Evolutionary conservation across 352 stramenopile species (phyloP), one percentile per base, ranked within the genome.

Genomic region (Pythium myriotylum): DNA sequence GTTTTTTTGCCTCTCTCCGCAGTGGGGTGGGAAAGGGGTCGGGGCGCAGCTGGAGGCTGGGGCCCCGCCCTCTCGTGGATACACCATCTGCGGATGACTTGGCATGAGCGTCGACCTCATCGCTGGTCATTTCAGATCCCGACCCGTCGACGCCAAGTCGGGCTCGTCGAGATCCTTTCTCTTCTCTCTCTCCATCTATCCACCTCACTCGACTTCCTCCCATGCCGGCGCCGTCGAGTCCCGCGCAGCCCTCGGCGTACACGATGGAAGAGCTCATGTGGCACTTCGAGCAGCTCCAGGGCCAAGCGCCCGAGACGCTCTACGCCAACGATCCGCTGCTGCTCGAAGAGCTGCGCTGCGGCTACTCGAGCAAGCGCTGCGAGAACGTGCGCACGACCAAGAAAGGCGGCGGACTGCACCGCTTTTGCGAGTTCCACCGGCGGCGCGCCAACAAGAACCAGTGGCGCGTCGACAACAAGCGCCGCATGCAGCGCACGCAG

Each of bases 391-490:
- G 54, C 54, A 61, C 54, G 6, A 61, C 54, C 54, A 61, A 61
- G 42, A 61, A 61, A 12, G 54, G 54, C 54, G 54, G 54, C 14
- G 54, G 54, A 14, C 42, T 61, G 16, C 54, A 61, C 29, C 54
- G 54, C n/a, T n/a, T n/a, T n/a, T n/a, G n/a, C n/a, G n/a, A n/a
- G n/a, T n/a, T n/a, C n/a, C n/a, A n/a, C n/a, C n/a, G n/a, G n/a
- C n/a, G n/a, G n/a, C n/a, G n/a, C n/a, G n/a, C n/a, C n/a, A n/a
- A n/a, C n/a, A n/a, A n/a, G n/a, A n/a, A n/a, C n/a, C n/a, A n/a
- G n/a, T n/a, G n/a, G n/a, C n/a, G n/a, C n/a, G n/a, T n/a, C 49
- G 79, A 92, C 13, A 66, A 77, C 47, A 79, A 82, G 65, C 75
- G 76, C 50, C 69, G 69, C 41, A 68, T 74, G 54, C 61, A 65